Evolutionary conservation across 305 asterid species (phyloP), one percentile per base, ranked within the genome.

Genomic region (Fraxinus floribunda): DNA sequence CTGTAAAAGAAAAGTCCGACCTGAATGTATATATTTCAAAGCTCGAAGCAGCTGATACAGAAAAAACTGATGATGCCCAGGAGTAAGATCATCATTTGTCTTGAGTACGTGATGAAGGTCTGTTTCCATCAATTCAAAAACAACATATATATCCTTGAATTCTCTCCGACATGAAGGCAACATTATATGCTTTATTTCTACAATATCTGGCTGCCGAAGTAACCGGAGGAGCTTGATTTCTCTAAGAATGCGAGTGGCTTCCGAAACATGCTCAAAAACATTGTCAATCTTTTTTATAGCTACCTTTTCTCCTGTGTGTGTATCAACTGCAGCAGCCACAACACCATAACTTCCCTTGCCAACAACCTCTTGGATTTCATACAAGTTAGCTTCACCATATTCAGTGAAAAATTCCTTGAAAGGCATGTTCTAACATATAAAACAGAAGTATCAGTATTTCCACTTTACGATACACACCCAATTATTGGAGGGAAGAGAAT

Each of bases 281-380:
- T 89, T 91, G 74, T 84, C 90, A 82, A 95, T 93, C 90, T 93
- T 95, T 88, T 95, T 95, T 86, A 95, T 95, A 9, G 98, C 98
- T 77, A 95, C 98, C 88, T 88, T 93, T 85, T 93, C 90, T 85
- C 98, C 98, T 9, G 97, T 93, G 91, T 93, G 98, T 32, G 98
- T 92, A 86, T 95, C 98, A 83, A 95, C 92, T 60, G 98, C 98
- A 83, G 98, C 92, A 36, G 98, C 98, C 80, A 94, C 98, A 46
- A 94, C 97, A 57, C 98, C 98, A 77, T 94, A 95, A 79, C 98
- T 95, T 84, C 98, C 98, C 90, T 91, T 95, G 73, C 98, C 98
- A 78, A 95, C 98, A 64, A 95, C 98, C 91, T 95, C 98, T 89
- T 92, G 94, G 86, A 95, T 91, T 83, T 95, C 94, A n/a, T 93